These are phyloP conservation scores for Candida loeiensis DNA, from an alignment of 805 yeast species.

Conservation along the genomic window DNA sequence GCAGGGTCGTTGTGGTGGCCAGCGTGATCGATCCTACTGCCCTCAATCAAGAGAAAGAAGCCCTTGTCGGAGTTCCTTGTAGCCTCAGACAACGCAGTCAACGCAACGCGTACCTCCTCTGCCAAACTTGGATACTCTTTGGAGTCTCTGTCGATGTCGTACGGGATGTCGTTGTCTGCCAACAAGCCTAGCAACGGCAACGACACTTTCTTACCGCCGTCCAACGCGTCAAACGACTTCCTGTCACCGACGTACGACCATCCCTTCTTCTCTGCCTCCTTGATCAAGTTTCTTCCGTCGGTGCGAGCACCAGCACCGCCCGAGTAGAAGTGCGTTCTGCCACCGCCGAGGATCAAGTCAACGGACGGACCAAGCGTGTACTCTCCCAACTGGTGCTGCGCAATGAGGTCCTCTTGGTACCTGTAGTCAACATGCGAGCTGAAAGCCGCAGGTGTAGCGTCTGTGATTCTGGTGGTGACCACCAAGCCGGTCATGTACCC, in stretches of 20 bases:
- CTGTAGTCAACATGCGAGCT: constrained; percentile 76
- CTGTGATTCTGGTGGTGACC: constrained; percentile 88
- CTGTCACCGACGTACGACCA: constrained; percentile 64
- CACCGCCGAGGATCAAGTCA: constrained; percentile 88
- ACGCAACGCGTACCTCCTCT: constrained; percentile 74
- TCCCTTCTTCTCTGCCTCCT: constrained; percentile 57
- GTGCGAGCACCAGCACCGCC: constrained; percentile 53
- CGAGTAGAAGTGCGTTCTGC: constrained; percentile 79
- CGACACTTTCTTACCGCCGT: constrained; percentile 57
- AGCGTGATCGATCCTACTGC: constrained; percentile 92
- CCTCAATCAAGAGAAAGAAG: constrained; percentile 83
- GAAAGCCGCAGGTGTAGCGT: constrained; percentile 93
- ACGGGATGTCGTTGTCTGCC: constrained; percentile 78
- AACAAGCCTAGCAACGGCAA: constrained; percentile 77
- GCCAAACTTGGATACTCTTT: constrained; percentile 67
- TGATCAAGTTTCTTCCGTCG: constrained; percentile 67
- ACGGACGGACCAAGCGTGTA: constrained; percentile 77
- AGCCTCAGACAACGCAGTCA: constrained; percentile 63
- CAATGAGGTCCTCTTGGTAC: constrained; percentile 78
- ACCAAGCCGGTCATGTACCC: constrained; percentile 88
- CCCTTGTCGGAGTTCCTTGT: constrained; percentile 75
- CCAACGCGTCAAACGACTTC: constrained; percentile 50
- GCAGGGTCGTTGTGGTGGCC: constrained; percentile 94
- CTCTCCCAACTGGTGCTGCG: constrained; percentile 80
- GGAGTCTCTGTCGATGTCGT: constrained; percentile 71